Percentiles rank a stretch among this genome's conserved stretches.
phyloP scores from a whole-genome alignment of 129 eudicot species.

The Centrapalus pauciflorus region DNA sequence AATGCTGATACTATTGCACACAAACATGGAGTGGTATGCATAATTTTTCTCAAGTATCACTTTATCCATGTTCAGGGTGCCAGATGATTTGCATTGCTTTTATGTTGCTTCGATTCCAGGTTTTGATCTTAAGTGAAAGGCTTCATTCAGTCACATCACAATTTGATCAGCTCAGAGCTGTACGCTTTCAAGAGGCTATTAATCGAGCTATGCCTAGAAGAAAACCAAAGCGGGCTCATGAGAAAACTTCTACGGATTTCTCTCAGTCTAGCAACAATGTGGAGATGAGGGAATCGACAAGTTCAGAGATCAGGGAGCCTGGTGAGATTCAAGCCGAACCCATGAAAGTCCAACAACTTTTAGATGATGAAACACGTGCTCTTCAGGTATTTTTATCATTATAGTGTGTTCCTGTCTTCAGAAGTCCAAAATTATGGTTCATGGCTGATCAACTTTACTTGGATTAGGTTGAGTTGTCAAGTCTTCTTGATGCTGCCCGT shows the following conservation, averaged over 20 bases:
- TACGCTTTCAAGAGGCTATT: slow-evolving; percentile 87
- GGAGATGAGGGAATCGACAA: slow-evolving; percentile 25
- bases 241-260: slow-evolving; percentile 19
- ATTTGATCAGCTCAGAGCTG: slow-evolving; percentile 85
- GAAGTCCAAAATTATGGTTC: background rate
- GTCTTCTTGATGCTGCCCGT: slow-evolving; percentile 85
- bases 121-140: slow-evolving; percentile 79
- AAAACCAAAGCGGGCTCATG: slow-evolving; percentile 38
- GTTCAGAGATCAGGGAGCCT: slow-evolving; percentile 44
- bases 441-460: slow-evolving; percentile 1
- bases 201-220: slow-evolving; percentile 80
- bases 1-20: slow-evolving; percentile 92
- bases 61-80: background rate
- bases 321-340: slow-evolving; percentile 61
- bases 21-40: slow-evolving; percentile 94
- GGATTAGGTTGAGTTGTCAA: slow-evolving; percentile 64
- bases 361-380: slow-evolving; percentile 90
- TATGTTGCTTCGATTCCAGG: slow-evolving; percentile 35
- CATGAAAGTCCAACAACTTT: slow-evolving; percentile 67
- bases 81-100: background rate
- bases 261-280: slow-evolving; percentile 20
- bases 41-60: background rate
- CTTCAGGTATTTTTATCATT: slow-evolving; percentile 67
- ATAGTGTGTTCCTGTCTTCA: background rate
- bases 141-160: slow-evolving; percentile 91